phyloP scores from a whole-genome alignment of 306 rosid genomes.

The Oemleria cerasiformis region DNA sequence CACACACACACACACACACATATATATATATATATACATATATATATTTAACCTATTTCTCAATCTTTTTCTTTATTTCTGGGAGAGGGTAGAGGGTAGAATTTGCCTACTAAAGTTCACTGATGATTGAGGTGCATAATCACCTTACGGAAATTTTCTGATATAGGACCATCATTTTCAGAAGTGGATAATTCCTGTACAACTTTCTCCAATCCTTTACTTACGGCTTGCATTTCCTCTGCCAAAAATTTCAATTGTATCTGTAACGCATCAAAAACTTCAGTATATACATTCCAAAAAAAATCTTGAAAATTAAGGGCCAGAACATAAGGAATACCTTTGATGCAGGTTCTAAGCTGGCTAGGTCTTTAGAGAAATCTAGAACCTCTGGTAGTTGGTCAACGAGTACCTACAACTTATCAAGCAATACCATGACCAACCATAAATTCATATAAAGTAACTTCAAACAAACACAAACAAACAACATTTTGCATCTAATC shows the following conservation, averaged over 20 bases:
- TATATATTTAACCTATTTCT: no score
- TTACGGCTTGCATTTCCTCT: slow-evolving; percentile 92
- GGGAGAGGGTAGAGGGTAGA: no score
- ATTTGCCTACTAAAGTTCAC: no score
- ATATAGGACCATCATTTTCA: slow-evolving; percentile 79
- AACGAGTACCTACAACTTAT: slow-evolving; percentile 54
- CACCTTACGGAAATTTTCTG: slow-evolving; percentile 70
- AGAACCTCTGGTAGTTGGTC: slow-evolving; percentile 80
- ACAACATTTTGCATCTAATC: neutral
- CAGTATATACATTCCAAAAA: slow-evolving; percentile 20
- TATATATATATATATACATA: no score
- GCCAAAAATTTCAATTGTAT: slow-evolving; percentile 81
- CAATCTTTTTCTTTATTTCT: no score
- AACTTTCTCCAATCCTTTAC: slow-evolving; percentile 90
- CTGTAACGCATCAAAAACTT: slow-evolving; percentile 38
- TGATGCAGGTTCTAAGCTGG: slow-evolving; percentile 76
- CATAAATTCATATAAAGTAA: neutral
- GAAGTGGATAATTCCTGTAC: slow-evolving; percentile 72
- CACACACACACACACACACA: no score
- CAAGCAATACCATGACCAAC: slow-evolving; percentile 19
- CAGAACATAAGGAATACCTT: slow-evolving; percentile 51
- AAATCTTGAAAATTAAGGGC: neutral
- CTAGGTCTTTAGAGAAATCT: slow-evolving; percentile 76
- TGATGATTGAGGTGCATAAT: neutral
- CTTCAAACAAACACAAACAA: neutral